Conservation (phyloP, 805 yeast genomes). For the Schwanniomyces vanrijiae region DNA sequence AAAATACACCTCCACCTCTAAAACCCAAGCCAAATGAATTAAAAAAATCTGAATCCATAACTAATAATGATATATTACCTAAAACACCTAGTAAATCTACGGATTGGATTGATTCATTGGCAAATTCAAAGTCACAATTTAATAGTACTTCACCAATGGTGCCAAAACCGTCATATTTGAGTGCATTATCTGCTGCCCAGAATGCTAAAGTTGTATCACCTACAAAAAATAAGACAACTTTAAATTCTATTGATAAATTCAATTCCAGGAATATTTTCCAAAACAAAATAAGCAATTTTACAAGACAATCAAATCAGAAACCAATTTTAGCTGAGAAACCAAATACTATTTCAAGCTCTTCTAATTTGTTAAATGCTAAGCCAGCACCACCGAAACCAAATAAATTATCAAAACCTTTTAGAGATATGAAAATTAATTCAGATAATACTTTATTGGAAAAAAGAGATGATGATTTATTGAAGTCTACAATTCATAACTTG, state of each 20-base stretch:
- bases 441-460: conserved; percentile 10
- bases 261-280: neutral
- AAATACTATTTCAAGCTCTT: neutral
- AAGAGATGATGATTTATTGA: conserved; percentile 7
- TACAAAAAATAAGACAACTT: neutral
- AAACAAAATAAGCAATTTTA: neutral
- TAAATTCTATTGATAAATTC: neutral
- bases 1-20: neutral
- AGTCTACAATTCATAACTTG: conserved; percentile 13
- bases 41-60: neutral
- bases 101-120: conserved; percentile 3
- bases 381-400: conserved; percentile 16
- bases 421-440: conserved; percentile 8
- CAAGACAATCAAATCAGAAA: neutral
- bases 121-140: neutral
- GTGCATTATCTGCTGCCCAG: conserved; percentile 9
- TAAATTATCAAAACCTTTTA: conserved; percentile 16
- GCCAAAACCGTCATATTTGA: conserved; percentile 13
- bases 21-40: neutral
- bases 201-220: conserved; percentile 6
- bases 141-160: conserved; percentile 1
- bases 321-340: neutral
- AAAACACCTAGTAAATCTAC: neutral
- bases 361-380: neutral
- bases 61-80: neutral